phyloP scores from a whole-genome alignment of 768 basidiomycete genomes.

The Lactifluus hygrophoroides region DNA sequence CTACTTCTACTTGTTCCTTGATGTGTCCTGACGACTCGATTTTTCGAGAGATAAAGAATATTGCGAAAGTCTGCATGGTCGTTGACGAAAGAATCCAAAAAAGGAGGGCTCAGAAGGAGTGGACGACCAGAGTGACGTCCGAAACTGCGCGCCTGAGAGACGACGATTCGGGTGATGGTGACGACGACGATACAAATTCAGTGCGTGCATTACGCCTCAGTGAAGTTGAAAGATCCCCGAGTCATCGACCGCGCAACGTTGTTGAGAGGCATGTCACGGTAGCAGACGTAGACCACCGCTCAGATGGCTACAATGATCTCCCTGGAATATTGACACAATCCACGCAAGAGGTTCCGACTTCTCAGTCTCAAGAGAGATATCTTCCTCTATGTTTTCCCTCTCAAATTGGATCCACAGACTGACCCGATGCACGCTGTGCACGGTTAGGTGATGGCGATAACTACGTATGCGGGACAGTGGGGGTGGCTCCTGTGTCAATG shows the following conservation, averaged over 20 bases:
- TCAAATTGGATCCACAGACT: neutral
- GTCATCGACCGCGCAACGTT: neutral
- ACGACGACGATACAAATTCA: neutral
- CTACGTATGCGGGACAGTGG: neutral
- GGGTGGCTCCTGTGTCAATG: neutral
- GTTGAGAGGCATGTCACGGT: neutral
- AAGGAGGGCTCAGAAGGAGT: neutral
- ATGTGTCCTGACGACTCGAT: neutral
- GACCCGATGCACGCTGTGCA: neutral
- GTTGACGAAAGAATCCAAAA: conserved; percentile 7
- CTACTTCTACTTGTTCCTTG: too few species aligned
- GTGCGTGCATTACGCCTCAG: neutral
- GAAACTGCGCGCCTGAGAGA: conserved; percentile 4
- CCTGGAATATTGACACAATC: neutral
- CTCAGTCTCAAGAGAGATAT: conserved; percentile 6
- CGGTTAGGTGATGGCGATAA: neutral
- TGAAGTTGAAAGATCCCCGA: neutral
- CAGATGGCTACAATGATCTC: neutral
- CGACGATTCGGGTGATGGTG: neutral
- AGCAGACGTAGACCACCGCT: neutral
- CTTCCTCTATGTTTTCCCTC: neutral
- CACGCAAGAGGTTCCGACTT: neutral
- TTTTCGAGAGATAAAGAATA: neutral
- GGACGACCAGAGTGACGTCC: neutral
- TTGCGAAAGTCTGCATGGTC: neutral